These are phyloP conservation scores for Fraxinus quadrangulata DNA, from an alignment of 257 asterid species.

Conservation along the genomic window DNA sequence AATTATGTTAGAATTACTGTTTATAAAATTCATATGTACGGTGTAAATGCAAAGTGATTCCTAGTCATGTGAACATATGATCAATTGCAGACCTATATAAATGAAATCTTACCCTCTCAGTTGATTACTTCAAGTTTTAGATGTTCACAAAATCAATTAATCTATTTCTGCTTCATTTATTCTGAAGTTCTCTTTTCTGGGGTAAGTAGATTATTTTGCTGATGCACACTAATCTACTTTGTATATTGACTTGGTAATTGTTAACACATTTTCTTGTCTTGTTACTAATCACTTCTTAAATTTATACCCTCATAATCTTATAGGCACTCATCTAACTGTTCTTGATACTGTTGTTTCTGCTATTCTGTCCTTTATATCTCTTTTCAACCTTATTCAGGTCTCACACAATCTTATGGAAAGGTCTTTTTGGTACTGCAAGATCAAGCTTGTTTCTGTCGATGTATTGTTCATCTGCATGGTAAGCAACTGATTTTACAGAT, in stretches of 20 bases:
- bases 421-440: conserved; percentile 86
- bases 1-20: neutral
- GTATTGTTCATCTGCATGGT: conserved; percentile 97
- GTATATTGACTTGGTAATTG: conserved; percentile 13
- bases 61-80: conserved; percentile 1
- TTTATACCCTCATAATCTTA: neutral
- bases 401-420: conserved; percentile 73
- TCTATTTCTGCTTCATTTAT: conserved; percentile 11
- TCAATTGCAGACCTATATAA: conserved; percentile 12
- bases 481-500: conserved; percentile 40
- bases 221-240: conserved; percentile 12
- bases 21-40: neutral
- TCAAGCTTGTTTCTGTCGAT: conserved; percentile 93
- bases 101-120: conserved; percentile 10
- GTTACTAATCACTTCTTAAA: neutral
- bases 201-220: neutral
- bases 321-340: neutral
- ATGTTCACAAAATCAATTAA: neutral
- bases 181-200: neutral
- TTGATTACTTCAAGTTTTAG: conserved; percentile 7
- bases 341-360: neutral
- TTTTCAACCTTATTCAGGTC: conserved; percentile 56
- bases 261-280: conserved; percentile 1
- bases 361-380: conserved; percentile 13
- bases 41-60: no score